A percentile compares a stretch with the other conserved stretches of the same genome.
Conservation (phyloP, 176 grass and related monocot genomes). For the Aegilops tauschii region DNA sequence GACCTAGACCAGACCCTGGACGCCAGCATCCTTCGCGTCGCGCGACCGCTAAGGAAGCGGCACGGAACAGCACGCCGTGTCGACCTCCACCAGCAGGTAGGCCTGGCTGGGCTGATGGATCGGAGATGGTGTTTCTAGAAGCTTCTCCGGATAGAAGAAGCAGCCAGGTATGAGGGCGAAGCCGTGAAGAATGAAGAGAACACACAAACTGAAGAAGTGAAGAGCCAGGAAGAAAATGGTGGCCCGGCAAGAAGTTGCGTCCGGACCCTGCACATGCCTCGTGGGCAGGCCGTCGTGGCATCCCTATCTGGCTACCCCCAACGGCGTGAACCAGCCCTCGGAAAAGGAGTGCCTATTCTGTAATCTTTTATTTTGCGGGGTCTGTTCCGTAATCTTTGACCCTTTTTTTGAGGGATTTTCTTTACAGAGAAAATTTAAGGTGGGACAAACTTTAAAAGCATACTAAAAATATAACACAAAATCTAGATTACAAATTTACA, state of each 20-base stretch:
- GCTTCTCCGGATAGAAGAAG: background rate
- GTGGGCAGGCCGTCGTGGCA: background rate
- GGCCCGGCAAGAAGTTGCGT: background rate
- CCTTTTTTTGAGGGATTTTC: too few species aligned
- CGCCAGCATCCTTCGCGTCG: constrained; percentile 19
- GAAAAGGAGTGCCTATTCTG: too few species aligned
- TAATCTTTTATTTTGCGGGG: too few species aligned
- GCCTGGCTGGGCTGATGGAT: background rate
- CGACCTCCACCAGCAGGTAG: background rate
- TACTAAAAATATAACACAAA: too few species aligned
- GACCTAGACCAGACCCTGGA: constrained; percentile 34
- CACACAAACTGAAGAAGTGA: background rate
- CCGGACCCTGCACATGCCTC: background rate
- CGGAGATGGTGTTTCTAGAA: constrained; percentile 1
- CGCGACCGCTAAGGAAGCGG: background rate
- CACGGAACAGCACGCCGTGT: background rate
- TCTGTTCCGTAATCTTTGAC: too few species aligned
- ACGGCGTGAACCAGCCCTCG: too few species aligned
- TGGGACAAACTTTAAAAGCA: too few species aligned
- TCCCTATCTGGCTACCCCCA: background rate
- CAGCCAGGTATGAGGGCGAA: background rate
- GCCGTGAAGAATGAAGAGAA: background rate
- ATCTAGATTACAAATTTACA: too few species aligned
- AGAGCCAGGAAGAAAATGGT: background rate
- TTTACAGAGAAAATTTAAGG: too few species aligned